phyloP scores from a whole-genome alignment of 306 rosid species.

The Castanea sativa region DNA sequence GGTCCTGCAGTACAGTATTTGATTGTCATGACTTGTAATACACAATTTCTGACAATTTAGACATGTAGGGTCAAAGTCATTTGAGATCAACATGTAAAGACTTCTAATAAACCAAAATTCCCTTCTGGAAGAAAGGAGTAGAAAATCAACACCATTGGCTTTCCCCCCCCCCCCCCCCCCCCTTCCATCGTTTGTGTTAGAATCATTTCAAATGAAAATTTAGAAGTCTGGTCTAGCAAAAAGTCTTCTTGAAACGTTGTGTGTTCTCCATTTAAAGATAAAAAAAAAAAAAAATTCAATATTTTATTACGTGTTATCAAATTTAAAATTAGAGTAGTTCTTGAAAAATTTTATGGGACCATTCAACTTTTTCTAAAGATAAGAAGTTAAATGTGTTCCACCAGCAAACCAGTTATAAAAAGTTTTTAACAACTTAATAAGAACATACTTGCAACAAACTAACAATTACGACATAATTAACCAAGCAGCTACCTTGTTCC shows the following conservation, averaged over 20 bases:
- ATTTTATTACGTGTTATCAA: no score
- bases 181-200: no score
- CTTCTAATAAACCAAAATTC: background rate
- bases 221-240: background rate
- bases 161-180: no score
- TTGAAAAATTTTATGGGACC: background rate
- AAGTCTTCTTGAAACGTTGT: background rate
- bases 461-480: conserved; percentile 8
- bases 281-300: background rate
- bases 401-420: background rate
- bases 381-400: background rate
- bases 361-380: background rate
- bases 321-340: background rate
- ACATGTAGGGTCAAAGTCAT: background rate
- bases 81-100: background rate
- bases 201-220: background rate
- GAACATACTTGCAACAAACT: background rate
- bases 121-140: background rate
- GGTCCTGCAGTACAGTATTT: conserved; percentile 57
- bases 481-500: conserved; percentile 66
- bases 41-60: background rate
- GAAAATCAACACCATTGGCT: background rate
- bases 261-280: background rate
- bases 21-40: conserved; percentile 15
- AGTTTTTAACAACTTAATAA: background rate